Base-by-base conservation (phyloP, 257 asterid genomes). In the Scutellaria minor region DNA sequence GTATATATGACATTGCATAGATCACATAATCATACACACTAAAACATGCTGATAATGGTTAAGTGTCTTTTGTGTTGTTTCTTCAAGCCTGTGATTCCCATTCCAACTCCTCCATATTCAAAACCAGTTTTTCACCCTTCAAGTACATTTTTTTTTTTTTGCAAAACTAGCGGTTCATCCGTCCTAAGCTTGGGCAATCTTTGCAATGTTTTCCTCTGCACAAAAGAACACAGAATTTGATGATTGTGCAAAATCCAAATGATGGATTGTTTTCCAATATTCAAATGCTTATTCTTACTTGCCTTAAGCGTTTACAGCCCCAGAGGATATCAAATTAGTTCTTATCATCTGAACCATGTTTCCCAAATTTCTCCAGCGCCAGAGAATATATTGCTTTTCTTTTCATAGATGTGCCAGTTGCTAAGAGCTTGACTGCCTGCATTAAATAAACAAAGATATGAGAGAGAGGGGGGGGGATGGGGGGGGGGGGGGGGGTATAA, bases 401-500 rank as follows among this genome's bases (percentile, higher is more conserved):
- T 71, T 85, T 90, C 93, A 89, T 79, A 46, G 92, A 80, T 40
- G 92, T 87, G 64, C 89, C 89, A 12, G 92, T 76, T 54, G 98
- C 92, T 72, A 95, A 96, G 82, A 95, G 75, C 84, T 92, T 92
- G 66, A 92, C 98, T 48, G 98, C 96, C 99, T 90, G 93, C 83
- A 84, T 67, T 68, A 51, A 24, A 77, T 44, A 41, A 73, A 75
- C 50, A 65, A 56, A 18, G 3, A 57, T 57, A 41, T 24, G 44
- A 59, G 47, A 13, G 65, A 59, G 24, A n/a, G 65, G 6, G 24
- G 7, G 65, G n/a, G 24, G 9, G 35, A 18, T 18, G 27, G 18
- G 13, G 13, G 20, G 0, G n/a, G 65, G 37, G 24, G 9, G 35
- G 27, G 18, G 13, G 22, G 20, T 10, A 14, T 18, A 18, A 18